Evolutionary conservation across 208 protist species (phyloP).

Genomic region (Acanthamoeba healyi): DNA sequence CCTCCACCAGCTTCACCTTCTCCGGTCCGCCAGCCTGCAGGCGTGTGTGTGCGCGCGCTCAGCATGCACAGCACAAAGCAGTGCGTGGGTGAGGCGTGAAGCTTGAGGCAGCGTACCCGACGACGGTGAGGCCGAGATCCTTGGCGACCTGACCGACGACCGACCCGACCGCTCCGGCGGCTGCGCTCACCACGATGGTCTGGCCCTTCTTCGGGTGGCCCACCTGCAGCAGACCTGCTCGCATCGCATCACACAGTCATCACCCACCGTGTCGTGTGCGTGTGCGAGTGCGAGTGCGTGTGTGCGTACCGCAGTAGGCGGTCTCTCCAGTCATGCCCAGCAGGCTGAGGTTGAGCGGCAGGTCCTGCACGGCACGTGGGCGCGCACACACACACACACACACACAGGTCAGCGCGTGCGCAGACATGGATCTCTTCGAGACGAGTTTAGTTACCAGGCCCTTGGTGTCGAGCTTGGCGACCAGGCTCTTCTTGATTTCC

Average conservation of each 20-base stretch:
- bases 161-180: conserved; percentile 81
- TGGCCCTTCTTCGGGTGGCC: conserved; percentile 85
- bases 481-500: conserved; percentile 2
- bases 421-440: too few relatives aligned
- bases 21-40: conserved; percentile 81
- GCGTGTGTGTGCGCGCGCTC: too few relatives aligned
- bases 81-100: too few relatives aligned
- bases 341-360: conserved; percentile 45
- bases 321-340: conserved; percentile 66
- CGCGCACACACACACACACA: too few relatives aligned
- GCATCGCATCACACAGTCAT: not conserved
- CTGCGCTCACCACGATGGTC: conserved; percentile 84
- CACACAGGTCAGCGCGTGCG: too few relatives aligned
- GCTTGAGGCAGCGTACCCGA: too few relatives aligned
- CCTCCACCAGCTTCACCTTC: conserved; percentile 74
- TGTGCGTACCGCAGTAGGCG: not conserved
- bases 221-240: conserved; percentile 61
- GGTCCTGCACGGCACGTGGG: not conserved
- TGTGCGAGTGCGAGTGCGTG: not conserved
- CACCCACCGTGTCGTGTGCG: not conserved
- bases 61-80: too few relatives aligned
- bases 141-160: conserved; percentile 79
- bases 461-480: conserved; percentile 62
- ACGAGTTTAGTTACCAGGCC: not conserved
- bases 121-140: conserved; percentile 72